Conservation (phyloP, 176 grass and related monocot genomes). For the Phragmites australis region DNA sequence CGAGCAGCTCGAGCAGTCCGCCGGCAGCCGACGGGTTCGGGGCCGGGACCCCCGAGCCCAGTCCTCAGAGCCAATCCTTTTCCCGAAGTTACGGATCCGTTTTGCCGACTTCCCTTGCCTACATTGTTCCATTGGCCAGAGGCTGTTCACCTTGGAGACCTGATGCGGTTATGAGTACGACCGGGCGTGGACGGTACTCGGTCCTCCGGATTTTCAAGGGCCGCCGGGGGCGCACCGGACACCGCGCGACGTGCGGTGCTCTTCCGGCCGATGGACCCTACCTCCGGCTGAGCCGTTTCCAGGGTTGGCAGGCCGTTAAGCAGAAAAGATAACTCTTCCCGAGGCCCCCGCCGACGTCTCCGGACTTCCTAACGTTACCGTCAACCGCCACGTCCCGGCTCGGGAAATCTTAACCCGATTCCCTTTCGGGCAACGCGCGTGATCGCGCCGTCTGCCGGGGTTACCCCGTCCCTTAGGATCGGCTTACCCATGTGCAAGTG, state of each 20-base stretch:
- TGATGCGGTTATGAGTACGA: slow-evolving; percentile 69
- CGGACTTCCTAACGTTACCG: slow-evolving; percentile 61
- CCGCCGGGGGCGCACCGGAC: slow-evolving; percentile 56
- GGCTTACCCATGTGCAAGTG: slow-evolving; percentile 63
- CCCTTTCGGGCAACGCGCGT: slow-evolving; percentile 39
- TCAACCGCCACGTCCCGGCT: slow-evolving; percentile 60
- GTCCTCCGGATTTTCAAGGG: slow-evolving; percentile 58
- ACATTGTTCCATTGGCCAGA: slow-evolving; percentile 71
- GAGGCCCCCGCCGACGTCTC: slow-evolving; percentile 62
- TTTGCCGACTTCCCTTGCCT: slow-evolving; percentile 77
- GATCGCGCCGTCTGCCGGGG: not conserved
- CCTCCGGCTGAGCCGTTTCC: slow-evolving; percentile 62
- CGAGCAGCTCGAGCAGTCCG: too few relatives aligned
- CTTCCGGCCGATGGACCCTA: slow-evolving; percentile 61
- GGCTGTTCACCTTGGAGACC: slow-evolving; percentile 68
- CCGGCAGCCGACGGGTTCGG: too few relatives aligned
- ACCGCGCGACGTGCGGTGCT: slow-evolving; percentile 61
- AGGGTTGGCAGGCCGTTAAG: slow-evolving; percentile 64
- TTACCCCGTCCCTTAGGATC: slow-evolving; percentile 38
- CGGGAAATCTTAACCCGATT: slow-evolving; percentile 56
- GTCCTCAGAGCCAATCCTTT: too few relatives aligned
- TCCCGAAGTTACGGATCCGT: slow-evolving; percentile 63
- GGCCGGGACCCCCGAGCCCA: not conserved
- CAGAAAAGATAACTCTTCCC: slow-evolving; percentile 78
- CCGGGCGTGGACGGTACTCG: slow-evolving; percentile 49